Conservation (phyloP, 768 basidiomycete species). For the Mycena leptocephala region DNA sequence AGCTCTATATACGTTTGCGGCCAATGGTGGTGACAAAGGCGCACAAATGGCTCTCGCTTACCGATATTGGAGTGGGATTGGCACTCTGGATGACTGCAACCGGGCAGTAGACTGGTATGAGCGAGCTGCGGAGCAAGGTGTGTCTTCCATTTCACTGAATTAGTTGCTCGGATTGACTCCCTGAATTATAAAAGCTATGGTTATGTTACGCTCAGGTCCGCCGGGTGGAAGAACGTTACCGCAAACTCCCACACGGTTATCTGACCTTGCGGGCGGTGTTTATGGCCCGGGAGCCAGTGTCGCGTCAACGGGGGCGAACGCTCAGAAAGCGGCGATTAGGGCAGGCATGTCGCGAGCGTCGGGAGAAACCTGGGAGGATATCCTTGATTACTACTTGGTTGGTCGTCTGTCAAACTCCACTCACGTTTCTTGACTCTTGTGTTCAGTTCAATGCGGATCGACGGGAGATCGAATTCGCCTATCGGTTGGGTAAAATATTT, state of each 20-base stretch:
- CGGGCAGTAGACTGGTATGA: slow-evolving; percentile 93
- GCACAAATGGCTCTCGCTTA: slow-evolving; percentile 96
- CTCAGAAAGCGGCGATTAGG: slow-evolving; percentile 82
- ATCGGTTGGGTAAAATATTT: slow-evolving; percentile 94
- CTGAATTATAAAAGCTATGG: slow-evolving; percentile 72
- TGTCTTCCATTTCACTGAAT: slow-evolving; percentile 19
- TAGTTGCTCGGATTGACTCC: slow-evolving; percentile 12
- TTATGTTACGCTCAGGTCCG: slow-evolving; percentile 86
- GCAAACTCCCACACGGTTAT: slow-evolving; percentile 84
- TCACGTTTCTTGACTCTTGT: slow-evolving; percentile 2
- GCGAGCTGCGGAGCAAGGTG: slow-evolving; percentile 89
- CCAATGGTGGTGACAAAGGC: slow-evolving; percentile 88
- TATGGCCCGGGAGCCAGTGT: slow-evolving; percentile 96
- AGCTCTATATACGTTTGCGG: slow-evolving; percentile 97
- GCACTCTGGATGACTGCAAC: slow-evolving; percentile 89
- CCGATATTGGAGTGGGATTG: slow-evolving; percentile 96
- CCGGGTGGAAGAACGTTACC: slow-evolving; percentile 93
- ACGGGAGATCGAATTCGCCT: slow-evolving; percentile 91
- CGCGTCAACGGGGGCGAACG: slow-evolving; percentile 88
- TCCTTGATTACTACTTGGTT: slow-evolving; percentile 93
- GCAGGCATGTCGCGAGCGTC: slow-evolving; percentile 88
- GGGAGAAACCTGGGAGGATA: slow-evolving; percentile 95
- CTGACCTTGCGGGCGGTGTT: slow-evolving; percentile 93
- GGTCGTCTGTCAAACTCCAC: slow-evolving; percentile 35
- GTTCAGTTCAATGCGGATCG: slow-evolving; percentile 94